phyloP scores from a whole-genome alignment of 2,329 filamentous ascomycete genomes.

The Trichoderma citrinoviride region DNA sequence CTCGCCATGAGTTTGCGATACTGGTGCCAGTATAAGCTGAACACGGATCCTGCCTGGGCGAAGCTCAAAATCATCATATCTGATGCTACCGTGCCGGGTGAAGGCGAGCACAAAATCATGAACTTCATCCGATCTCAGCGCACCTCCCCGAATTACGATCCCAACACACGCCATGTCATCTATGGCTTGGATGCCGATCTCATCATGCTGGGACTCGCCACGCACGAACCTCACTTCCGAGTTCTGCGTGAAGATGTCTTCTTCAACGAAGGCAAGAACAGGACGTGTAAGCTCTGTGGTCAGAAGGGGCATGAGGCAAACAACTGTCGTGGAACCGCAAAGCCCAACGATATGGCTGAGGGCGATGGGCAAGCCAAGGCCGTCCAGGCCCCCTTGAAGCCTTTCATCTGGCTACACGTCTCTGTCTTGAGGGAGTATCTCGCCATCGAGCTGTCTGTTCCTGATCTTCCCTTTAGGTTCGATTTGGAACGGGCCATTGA shows the following conservation, averaged over 20 bases:
- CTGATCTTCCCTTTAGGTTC: slow-evolving; percentile 80
- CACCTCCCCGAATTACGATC: slow-evolving; percentile 84
- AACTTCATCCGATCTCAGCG: slow-evolving; percentile 93
- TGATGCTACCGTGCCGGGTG: slow-evolving; percentile 93
- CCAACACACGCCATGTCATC: slow-evolving; percentile 96
- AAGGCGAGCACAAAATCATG: slow-evolving; percentile 99
- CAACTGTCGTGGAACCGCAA: slow-evolving; percentile 76
- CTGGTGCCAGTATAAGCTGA: slow-evolving; percentile 97
- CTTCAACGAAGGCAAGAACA: slow-evolving; percentile 78
- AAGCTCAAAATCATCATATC: slow-evolving; percentile 98
- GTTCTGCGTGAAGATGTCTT: slow-evolving; percentile 97
- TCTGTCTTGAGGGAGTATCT: slow-evolving; percentile 89
- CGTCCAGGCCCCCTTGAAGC: slow-evolving; percentile 65
- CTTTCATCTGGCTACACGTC: slow-evolving; percentile 98
- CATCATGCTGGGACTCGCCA: slow-evolving; percentile 96
- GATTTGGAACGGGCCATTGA: slow-evolving; percentile 92
- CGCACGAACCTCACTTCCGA: slow-evolving; percentile 95
- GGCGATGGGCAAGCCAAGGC: slow-evolving; percentile 82
- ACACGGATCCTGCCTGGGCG: slow-evolving; percentile 93
- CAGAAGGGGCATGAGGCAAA: slow-evolving; percentile 88
- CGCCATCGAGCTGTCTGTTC: slow-evolving; percentile 81
- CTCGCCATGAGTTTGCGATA: slow-evolving; percentile 86
- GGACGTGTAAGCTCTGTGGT: slow-evolving; percentile 83
- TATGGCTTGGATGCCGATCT: slow-evolving; percentile 97
- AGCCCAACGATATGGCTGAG: slow-evolving; percentile 67